These are phyloP conservation scores for Pseudevernia furfuracea DNA, from an alignment of 495 filamentous ascomycete species.

Conservation along the genomic window DNA sequence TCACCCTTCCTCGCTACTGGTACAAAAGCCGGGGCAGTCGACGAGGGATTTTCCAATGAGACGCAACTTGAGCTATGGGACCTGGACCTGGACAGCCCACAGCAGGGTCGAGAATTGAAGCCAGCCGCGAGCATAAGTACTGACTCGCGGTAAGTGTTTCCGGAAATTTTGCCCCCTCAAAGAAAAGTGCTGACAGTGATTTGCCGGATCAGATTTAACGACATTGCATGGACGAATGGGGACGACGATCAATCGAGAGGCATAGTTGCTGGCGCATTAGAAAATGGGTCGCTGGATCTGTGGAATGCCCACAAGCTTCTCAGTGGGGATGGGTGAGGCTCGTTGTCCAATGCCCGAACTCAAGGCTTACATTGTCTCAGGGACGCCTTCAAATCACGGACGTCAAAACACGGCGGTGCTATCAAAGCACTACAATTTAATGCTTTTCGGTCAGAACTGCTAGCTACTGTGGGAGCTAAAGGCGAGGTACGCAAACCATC, in stretches of 20 bases:
- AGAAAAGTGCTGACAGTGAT: not conserved
- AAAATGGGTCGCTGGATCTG: conserved; percentile 91
- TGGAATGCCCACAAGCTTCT: conserved; percentile 91
- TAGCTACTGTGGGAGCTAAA: conserved; percentile 88
- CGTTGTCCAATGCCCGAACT: not conserved
- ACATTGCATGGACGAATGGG: conserved; percentile 85
- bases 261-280: conserved; percentile 88
- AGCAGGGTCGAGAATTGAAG: conserved; percentile 73
- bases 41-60: conserved; percentile 95
- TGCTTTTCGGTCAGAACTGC: conserved; percentile 79
- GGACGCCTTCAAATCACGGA: conserved; percentile 74
- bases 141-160: conserved; percentile 68
- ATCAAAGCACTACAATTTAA: conserved; percentile 98
- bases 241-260: conserved; percentile 68
- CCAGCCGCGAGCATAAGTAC: conserved; percentile 74
- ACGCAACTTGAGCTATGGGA: conserved; percentile 97
- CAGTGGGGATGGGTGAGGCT: conserved; percentile 46
- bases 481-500: conserved; percentile 48
- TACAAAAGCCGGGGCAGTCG: conserved; percentile 87
- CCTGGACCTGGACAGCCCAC: conserved; percentile 64
- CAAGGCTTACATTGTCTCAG: conserved; percentile 31
- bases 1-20: conserved; percentile 86
- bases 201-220: conserved; percentile 66
- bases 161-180: not conserved
- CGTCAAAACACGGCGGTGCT: conserved; percentile 85